phyloP scores from a whole-genome alignment of 495 filamentous ascomycete genomes.

The Aspergillus incahuasiensis region DNA sequence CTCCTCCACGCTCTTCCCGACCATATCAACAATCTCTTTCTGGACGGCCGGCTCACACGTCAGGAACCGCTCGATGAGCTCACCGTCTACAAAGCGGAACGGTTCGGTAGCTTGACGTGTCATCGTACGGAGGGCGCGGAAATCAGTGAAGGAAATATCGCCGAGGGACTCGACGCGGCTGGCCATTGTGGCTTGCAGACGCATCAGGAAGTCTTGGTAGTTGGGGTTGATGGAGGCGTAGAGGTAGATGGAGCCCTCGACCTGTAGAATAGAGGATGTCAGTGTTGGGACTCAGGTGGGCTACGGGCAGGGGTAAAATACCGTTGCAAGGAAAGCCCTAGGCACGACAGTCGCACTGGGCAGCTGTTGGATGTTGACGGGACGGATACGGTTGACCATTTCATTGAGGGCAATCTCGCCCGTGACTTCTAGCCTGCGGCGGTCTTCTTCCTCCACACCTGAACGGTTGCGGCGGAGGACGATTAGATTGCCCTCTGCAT shows the following conservation, averaged over 20 bases:
- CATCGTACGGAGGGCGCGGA: conserved; percentile 69
- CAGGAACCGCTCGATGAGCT: conserved; percentile 82
- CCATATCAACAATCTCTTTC: conserved; percentile 54
- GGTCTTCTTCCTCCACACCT: conserved; percentile 71
- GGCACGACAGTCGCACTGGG: conserved; percentile 65
- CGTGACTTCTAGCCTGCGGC: conserved; percentile 62
- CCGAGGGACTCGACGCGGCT: conserved; percentile 63
- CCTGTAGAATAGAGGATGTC: conserved; percentile 38
- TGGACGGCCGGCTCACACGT: conserved; percentile 61
- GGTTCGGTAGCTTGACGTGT: conserved; percentile 71
- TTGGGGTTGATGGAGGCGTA: conserved; percentile 68
- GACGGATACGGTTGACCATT: conserved; percentile 81
- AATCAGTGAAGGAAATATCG: conserved; percentile 66
- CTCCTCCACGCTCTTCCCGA: conserved; percentile 61
- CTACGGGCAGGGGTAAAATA: conserved; percentile 39
- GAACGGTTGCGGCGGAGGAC: conserved; percentile 66
- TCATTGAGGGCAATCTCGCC: conserved; percentile 84
- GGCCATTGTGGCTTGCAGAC: conserved; percentile 68
- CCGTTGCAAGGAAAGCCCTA: conserved; percentile 84
- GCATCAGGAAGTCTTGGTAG: conserved; percentile 75
- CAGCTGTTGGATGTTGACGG: conserved; percentile 54
- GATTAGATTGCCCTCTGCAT: conserved; percentile 82
- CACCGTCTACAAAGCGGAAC: conserved; percentile 86
- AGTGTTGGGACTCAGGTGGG: background rate
- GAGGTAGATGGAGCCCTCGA: conserved; percentile 88